Evolutionary conservation across 2,329 filamentous ascomycete genomes (phyloP), one percentile per base, ranked within the genome.

Genomic region (Alternaria incomplexa): DNA sequence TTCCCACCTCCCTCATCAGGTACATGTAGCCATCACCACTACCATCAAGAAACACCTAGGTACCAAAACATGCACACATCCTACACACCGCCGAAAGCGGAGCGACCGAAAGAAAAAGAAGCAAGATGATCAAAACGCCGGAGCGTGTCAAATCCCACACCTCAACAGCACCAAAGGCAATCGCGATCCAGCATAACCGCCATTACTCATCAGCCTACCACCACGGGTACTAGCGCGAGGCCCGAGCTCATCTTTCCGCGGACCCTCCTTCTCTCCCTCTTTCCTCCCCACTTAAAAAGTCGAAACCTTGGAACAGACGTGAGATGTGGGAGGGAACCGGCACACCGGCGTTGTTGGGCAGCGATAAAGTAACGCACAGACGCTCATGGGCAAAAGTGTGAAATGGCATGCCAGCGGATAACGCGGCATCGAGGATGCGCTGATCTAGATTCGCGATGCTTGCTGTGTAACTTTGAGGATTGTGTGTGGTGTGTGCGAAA

Each of bases 331-430:
- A 17, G 47, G 7, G 47, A 51, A 50, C 52, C 51, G 52, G 51
- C 58, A 61, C 58, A 30, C 23, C 52, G 52, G 58, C 28, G 30
- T 8, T 17, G n/a, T 23, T 46, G 32, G 32, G 20, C 20, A 15
- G 32, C 32, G 32, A 36, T 12, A 44, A 22, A 25, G 8, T 20
- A 12, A 52, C 56, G 65, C 67, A 69, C 67, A 59, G 62, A 64
- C 67, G 63, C 56, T 63, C 58, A 69, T 67, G 58, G 65, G 47
- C 52, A 69, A 69, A 56, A 50, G 1, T 23, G 32, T 52, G 65
- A 55, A 68, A 62, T 56, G 43, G 58, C 66, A 68, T 68, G 61
- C 15, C 36, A 54, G 45, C 40, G 22, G 15, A 46, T 52, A 20
- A 57, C 62, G 58, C 55, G 36, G 46, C 11, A 20, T 48, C 15